Conservation (phyloP, 2,329 filamentous ascomycete genomes). For the Trichoderma asperellum region DNA sequence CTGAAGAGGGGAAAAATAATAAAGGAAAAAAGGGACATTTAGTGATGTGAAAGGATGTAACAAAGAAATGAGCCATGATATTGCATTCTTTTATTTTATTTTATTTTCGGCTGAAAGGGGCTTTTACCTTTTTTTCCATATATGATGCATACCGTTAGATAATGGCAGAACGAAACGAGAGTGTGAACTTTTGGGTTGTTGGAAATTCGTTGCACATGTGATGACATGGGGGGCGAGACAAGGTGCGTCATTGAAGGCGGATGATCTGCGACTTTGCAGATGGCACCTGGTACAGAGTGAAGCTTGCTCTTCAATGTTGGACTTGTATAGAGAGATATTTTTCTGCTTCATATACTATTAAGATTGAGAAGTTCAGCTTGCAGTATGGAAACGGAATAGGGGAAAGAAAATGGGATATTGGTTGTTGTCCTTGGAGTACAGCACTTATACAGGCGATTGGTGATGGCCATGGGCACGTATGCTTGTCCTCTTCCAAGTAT, state of each 20-base stretch:
- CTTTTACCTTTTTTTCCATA: neutral
- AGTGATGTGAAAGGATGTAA: neutral
- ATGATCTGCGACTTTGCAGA: conserved; percentile 27
- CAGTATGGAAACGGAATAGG: neutral
- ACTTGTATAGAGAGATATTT: neutral
- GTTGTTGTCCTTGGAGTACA: neutral
- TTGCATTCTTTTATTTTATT: neutral
- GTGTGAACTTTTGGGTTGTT: neutral
- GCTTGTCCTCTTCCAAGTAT: neutral
- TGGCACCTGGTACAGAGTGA: neutral
- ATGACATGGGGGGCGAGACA: conserved; percentile 8
- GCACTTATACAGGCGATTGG: neutral
- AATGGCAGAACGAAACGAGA: neutral
- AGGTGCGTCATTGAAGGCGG: conserved; percentile 10
- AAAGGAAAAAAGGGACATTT: neutral
- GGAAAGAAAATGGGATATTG: too few relatives aligned
- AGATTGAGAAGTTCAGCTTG: neutral
- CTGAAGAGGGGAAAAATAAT: neutral
- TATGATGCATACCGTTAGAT: neutral
- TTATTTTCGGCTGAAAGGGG: neutral
- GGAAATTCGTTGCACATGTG: conserved; percentile 1
- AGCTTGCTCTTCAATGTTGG: neutral
- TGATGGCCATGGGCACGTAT: neutral
- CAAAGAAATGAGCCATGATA: neutral
- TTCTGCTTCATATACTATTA: too few relatives aligned